Conservation (phyloP, 306 rosid genomes). For the Glycine soja region DNA sequence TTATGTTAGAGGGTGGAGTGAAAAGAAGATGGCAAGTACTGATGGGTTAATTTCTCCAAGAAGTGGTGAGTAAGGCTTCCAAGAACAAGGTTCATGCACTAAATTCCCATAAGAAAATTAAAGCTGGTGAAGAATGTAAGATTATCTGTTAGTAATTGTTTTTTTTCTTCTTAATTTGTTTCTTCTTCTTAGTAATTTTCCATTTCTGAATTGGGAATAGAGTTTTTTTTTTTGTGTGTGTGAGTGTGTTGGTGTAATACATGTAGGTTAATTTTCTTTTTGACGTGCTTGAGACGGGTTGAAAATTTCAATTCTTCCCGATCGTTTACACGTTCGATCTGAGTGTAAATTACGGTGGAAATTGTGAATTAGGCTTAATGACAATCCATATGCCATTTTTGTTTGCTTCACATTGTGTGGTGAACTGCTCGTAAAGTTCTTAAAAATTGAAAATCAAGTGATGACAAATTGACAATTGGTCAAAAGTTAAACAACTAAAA, state of each 20-base stretch:
- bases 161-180: neutral
- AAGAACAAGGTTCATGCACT: constrained; percentile 45
- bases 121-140: constrained; percentile 64
- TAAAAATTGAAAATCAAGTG: neutral
- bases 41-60: constrained; percentile 40
- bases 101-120: constrained; percentile 52
- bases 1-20: constrained; percentile 53
- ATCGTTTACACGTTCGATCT: constrained; percentile 1
- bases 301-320: constrained; percentile 21
- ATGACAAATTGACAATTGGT: neutral
- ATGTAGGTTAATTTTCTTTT: constrained; percentile 18
- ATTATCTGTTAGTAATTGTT: neutral
- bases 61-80: neutral
- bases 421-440: neutral
- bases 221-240: constrained; percentile 34
- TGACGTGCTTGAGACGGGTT: constrained; percentile 14
- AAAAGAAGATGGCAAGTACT: constrained; percentile 49
- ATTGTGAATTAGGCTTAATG: neutral
- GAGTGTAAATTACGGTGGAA: constrained; percentile 44
- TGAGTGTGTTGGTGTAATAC: constrained; percentile 40
- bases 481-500: neutral
- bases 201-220: constrained; percentile 30
- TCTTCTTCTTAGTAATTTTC: neutral
- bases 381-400: constrained; percentile 15
- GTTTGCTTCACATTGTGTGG: neutral